phyloP scores from a whole-genome alignment of 2,329 filamentous ascomycete genomes.

The Colletotrichum higginsianum region DNA sequence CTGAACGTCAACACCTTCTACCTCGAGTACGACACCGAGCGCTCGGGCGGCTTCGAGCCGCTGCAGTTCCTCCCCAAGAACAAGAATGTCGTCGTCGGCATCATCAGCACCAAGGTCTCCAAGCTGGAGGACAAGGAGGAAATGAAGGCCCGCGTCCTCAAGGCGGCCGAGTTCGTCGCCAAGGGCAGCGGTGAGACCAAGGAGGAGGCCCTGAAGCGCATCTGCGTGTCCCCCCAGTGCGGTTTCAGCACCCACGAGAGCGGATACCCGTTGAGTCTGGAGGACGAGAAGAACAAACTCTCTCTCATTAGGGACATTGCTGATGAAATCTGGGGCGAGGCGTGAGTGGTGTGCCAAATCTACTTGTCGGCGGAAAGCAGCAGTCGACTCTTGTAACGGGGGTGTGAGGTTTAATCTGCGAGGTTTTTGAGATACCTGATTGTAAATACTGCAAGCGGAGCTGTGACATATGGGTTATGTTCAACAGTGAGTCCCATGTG shows the following conservation, averaged over 20 bases:
- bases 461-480: not conserved
- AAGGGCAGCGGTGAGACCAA: conserved; percentile 75
- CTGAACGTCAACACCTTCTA: conserved; percentile 78
- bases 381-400: not conserved
- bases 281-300: conserved; percentile 83
- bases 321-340: conserved; percentile 76
- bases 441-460: conserved; percentile 9
- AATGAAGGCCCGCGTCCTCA: conserved; percentile 71
- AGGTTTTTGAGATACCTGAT: not conserved
- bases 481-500: not conserved
- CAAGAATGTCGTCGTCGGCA: conserved; percentile 76
- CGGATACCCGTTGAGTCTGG: conserved; percentile 77
- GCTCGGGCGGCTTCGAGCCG: conserved; percentile 77
- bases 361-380: too few species aligned
- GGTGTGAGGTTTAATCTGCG: conserved; percentile 9
- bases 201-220: conserved; percentile 77
- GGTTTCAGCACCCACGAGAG: conserved; percentile 82
- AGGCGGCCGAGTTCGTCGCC: conserved; percentile 78
- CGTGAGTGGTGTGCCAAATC: conserved; percentile 34
- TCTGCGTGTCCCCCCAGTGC: conserved; percentile 80
- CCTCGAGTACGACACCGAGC: conserved; percentile 77
- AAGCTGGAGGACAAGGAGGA: conserved; percentile 75
- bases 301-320: conserved; percentile 79
- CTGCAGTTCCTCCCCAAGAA: conserved; percentile 71
- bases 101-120: conserved; percentile 75